phyloP scores from a whole-genome alignment of 1,284 basidiomycete species.

The Cystobasidiaceae sp. region DNA sequence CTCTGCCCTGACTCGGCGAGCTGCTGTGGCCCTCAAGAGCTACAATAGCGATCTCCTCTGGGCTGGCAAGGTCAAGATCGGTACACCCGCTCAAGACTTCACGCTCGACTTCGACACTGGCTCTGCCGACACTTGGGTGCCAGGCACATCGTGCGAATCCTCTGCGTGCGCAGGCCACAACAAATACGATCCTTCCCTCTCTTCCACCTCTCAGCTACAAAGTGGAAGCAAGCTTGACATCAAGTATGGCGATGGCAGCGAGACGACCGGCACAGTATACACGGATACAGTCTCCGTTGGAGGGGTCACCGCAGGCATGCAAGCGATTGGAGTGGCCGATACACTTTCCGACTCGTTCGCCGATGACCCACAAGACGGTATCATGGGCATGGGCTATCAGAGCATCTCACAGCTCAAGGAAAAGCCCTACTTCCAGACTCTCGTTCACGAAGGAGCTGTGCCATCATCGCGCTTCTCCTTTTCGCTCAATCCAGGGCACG shows the following conservation, averaged over 20 bases:
- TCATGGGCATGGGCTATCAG: conserved; percentile 47
- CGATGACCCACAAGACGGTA: conserved; percentile 42
- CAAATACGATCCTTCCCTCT: conserved; percentile 40
- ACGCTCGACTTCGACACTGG: conserved; percentile 42
- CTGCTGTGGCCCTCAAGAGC: conserved; percentile 13
- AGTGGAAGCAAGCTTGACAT: conserved; percentile 51
- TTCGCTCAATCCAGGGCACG: conserved; percentile 52
- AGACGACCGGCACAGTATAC: conserved; percentile 54
- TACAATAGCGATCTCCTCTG: conserved; percentile 35
- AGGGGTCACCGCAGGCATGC: conserved; percentile 44
- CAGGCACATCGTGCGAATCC: conserved; percentile 37
- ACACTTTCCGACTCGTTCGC: conserved; percentile 39
- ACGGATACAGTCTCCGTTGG: conserved; percentile 52
- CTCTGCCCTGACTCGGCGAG: too few species aligned
- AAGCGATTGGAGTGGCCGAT: conserved; percentile 47
- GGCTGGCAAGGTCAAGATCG: conserved; percentile 39
- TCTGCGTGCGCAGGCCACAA: conserved; percentile 38
- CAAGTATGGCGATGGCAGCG: conserved; percentile 56
- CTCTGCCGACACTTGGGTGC: conserved; percentile 44
- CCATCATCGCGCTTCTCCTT: conserved; percentile 55
- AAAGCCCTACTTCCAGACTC: conserved; percentile 36
- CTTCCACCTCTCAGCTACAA: conserved; percentile 34
- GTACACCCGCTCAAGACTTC: conserved; percentile 38
- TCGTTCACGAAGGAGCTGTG: conserved; percentile 46
- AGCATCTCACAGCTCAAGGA: conserved; percentile 36